Base-by-base conservation (phyloP, 2,329 filamentous ascomycete species). In the Stagonosporopsis cucurbitacearum region DNA sequence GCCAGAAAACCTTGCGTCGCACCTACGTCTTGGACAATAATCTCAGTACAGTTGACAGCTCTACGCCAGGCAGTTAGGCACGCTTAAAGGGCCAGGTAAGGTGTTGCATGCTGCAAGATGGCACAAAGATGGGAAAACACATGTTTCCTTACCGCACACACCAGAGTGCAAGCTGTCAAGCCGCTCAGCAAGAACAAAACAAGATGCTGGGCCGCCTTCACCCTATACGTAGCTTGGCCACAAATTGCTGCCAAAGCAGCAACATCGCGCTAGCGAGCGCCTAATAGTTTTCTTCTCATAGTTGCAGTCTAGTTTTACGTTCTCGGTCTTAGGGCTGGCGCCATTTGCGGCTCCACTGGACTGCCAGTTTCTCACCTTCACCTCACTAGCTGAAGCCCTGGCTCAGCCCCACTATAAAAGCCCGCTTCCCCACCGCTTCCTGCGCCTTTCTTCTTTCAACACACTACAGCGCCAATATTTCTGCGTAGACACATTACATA, bases 301-400 rank as follows among this genome's bases (percentile, higher is more conserved):
- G 35, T 11, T 20, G n/a, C 3, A 5, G 2, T 4, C 3, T 28
- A n/a, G n/a, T 26, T 46, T 46, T n/a, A 4, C 17, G n/a, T 37
- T 8, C 19, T 23, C 7, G 22, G 1, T 17, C 6, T 8, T 25
- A 13, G 9, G 8, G 30, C 30, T 40, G 20, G 25, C 23, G 20
- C 9, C 48, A 46, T 43, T 11, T 28, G 19, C 1, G 33, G 37
- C 33, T 11, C 48, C 43, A 35, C 36, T 12, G 6, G 20, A 17
- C 15, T 35, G 48, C 54, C 54, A 43, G 25, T 48, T 37, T 51
- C 39, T 57, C 48, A 51, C 48, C 37, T 52, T 57, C 54, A 57
- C 48, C 20, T 32, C 23, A 39, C 35, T 28, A 36, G 45, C 6
- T 6, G 23, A 6, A 13, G 17, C 52, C 42, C 32, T 13, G 3